Base-by-base conservation (phyloP, 345 rosid species). In the Cochlearia excelsa region DNA sequence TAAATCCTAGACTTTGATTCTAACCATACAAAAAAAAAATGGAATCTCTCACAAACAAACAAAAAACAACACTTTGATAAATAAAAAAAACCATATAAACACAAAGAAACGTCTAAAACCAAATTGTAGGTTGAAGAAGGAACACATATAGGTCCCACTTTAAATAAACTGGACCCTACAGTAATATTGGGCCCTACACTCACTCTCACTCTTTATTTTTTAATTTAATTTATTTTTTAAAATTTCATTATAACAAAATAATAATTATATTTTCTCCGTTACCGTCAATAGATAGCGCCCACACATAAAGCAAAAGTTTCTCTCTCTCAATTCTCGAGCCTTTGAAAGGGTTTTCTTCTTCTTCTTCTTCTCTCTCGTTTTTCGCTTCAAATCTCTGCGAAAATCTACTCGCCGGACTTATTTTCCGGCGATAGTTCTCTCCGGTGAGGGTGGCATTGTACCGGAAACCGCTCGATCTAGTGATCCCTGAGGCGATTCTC, bases 81-180 rank as follows among this genome's bases (percentile, higher is more conserved):
- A 33, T 2, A 11, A 1, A 3, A 10, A 59, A 45, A 58, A 10
- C 16, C 34, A 27, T 48, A 69, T 61, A 43, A 28, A 47, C 37
- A 41, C 6, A 2, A 47, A 61, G 57, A 69, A 69, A 55, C 60
- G 63, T 60, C 47, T 54, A 2, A 78, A 75, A 83, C 27, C 39
- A 69, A 59, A 31, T 37, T 86, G 91, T 77, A 72, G 83, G 53
- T 70, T 27, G 78, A 81, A 81, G 82, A 54, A 74, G 81, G 57
- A 70, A 75, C 93, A 83, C 28, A 30, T 2, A 46, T 58, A 71
- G 85, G 73, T 30, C 73, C 81, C 30, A 57, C 33, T 44, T 59
- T 57, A 55, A 55, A 68, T 6, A 16, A 16, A 50, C 60, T 57
- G 54, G 52, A 78, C 76, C 78, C 70, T 54, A 38, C 10, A 1